phyloP scores from a whole-genome alignment of 106 monocot genomes.

The Dioscorea zingiberensis region DNA sequence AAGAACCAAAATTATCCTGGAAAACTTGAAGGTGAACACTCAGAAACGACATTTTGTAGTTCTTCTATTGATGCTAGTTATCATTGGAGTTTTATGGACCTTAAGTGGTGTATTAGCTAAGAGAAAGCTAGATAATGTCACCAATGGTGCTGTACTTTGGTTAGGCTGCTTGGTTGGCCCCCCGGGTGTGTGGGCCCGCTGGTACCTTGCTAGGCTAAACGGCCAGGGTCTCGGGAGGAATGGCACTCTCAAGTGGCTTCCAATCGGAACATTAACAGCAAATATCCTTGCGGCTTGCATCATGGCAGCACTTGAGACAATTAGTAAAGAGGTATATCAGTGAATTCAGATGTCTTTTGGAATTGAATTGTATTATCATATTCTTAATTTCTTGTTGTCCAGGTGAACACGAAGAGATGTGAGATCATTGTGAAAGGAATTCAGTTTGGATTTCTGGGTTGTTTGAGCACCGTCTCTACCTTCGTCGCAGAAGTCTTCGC shows the following conservation, averaged over 20 bases:
- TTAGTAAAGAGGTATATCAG: constrained; percentile 52
- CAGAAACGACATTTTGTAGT: constrained; percentile 16
- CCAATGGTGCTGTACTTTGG: constrained; percentile 53
- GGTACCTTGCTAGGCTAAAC: constrained; percentile 81
- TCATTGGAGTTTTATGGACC: constrained; percentile 30
- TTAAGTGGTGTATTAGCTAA: constrained; percentile 39
- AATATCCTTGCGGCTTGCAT: constrained; percentile 72
- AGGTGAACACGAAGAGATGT: constrained; percentile 63
- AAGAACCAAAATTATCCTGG: not conserved
- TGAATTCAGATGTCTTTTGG: too few species aligned
- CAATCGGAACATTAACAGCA: constrained; percentile 68
- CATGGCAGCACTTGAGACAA: constrained; percentile 65
- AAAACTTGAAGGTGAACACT: constrained; percentile 35
- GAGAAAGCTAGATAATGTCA: constrained; percentile 16
- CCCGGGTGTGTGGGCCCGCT: constrained; percentile 77
- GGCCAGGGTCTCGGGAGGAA: constrained; percentile 69
- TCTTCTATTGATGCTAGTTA: constrained; percentile 30
- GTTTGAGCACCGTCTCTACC: constrained; percentile 88
- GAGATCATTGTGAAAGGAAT: constrained; percentile 42
- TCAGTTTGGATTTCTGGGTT: constrained; percentile 84
- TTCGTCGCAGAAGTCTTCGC: constrained; percentile 84
- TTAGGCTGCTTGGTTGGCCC: constrained; percentile 66
- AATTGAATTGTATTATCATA: too few species aligned
- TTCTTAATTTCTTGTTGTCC: constrained; percentile 1
- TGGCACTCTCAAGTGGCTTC: constrained; percentile 56